Percentiles rank a stretch among this genome's conserved stretches.
phyloP scores from a whole-genome alignment of 768 basidiomycete species.

The Mycena kentingensis region DNA sequence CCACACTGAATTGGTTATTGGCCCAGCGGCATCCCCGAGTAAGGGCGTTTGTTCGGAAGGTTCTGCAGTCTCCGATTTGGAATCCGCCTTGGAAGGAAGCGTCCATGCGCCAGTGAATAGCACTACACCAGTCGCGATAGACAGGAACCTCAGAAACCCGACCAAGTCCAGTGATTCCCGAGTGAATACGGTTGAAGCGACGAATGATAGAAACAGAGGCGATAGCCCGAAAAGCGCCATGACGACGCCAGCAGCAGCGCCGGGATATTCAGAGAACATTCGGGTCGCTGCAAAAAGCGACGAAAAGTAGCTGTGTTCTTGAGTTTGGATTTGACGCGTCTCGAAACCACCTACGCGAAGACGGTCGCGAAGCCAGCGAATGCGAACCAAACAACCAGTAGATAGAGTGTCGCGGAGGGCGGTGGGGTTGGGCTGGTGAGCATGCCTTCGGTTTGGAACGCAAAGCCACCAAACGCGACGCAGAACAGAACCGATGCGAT shows the following conservation, averaged over 20 bases:
- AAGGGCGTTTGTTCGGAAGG: slow-evolving; percentile 38
- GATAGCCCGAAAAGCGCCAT: slow-evolving; percentile 83
- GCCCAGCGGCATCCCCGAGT: slow-evolving; percentile 17
- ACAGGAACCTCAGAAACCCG: slow-evolving; percentile 57
- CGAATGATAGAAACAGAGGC: slow-evolving; percentile 66
- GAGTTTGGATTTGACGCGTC: slow-evolving; percentile 3
- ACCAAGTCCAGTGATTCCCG: slow-evolving; percentile 46
- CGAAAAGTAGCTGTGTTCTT: slow-evolving; percentile 57
- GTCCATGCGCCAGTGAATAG: slow-evolving; percentile 57
- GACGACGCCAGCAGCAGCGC: slow-evolving; percentile 64
- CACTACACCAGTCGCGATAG: slow-evolving; percentile 51
- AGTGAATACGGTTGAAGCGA: slow-evolving; percentile 67
- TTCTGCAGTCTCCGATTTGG: slow-evolving; percentile 11
- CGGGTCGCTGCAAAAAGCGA: slow-evolving; percentile 75
- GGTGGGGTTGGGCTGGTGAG: slow-evolving; percentile 40
- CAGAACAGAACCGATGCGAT: slow-evolving; percentile 60
- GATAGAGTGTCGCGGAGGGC: slow-evolving; percentile 48
- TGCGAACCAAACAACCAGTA: slow-evolving; percentile 59
- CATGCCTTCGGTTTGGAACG: slow-evolving; percentile 54
- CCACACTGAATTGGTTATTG: slow-evolving; percentile 29
- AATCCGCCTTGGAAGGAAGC: slow-evolving; percentile 26
- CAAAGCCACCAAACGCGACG: slow-evolving; percentile 62
- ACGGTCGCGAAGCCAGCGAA: slow-evolving; percentile 69
- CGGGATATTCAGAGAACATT: slow-evolving; percentile 64
- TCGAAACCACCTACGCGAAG: slow-evolving; percentile 58